Base-by-base conservation (phyloP, 305 asterid genomes). In the Andrographis paniculata region DNA sequence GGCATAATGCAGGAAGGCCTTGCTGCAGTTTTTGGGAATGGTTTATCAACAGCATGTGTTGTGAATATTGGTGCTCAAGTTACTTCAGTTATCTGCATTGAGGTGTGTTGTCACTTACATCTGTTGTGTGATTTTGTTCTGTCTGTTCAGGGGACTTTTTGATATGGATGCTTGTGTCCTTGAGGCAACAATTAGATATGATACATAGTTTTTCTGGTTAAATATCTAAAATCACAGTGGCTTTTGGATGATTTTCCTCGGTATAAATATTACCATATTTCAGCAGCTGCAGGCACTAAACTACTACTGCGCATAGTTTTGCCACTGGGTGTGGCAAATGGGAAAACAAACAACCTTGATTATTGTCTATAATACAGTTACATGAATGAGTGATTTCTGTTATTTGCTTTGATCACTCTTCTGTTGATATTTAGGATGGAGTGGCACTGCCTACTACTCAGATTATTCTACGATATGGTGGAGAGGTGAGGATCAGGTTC, bases 21-120 rank as follows among this genome's bases (percentile, higher is more conserved):
- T 71, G 96, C 96, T 67, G 99, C 96, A 55, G 84, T 60, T 38
- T 91, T 91, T 61, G 99, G 99, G 59, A 91, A 86, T 77, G 99
- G 99, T 36, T 74, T 87, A 61, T 75, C 89, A 19, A 91, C 96
- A 14, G 95, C 99, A 31, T 91, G 96, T 52, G 71, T 91, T 56
- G 84, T 91, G 56, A 86, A 91, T 73, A 59, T 91, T 30, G 99
- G 99, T 64, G 99, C 99, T 45, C 99, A 91, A 73, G 94, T 81
- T 69, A 71, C 99, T 7, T 78, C 99, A 28, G 79, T 87, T 64
- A 69, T 83, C 68, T 91, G 99, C 60, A 58, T 91, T 35, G 99
- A 91, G 96, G 99, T 80, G 53, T 44, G 69, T 50, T 60, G 37
- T 63, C 56, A 41, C 51, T 48, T 49, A 47, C 42, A 51, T 58